Evolutionary conservation across 768 basidiomycete species (phyloP), one percentile per base, ranked within the genome.

Genomic region (Glaciozyma antarctica): DNA sequence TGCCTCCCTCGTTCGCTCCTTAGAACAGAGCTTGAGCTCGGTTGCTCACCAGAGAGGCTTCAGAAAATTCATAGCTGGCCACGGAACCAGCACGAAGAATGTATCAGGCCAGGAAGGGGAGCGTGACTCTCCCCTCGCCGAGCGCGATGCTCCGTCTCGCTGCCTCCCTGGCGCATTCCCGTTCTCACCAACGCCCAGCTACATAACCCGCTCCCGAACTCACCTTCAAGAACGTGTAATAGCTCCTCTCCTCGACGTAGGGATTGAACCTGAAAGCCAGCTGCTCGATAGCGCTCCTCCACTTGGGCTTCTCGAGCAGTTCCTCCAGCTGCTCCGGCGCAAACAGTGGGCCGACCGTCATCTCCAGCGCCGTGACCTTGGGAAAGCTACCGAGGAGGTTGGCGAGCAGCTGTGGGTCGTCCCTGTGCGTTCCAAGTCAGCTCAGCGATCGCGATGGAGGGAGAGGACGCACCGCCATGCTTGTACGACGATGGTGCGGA

Each of bases 311-410:
- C 62, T 79, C 74, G 64, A 86, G 80, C 43, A 91, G 79, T 58
- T 86, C 85, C 67, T 86, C 85, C 58, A 92, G 75, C 75, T 90
- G 87, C 69, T 92, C 89, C 3, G 90, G 90, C 0, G 84, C 75
- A 74, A 90, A 90, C 66, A 84, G 84, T 0, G 88, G 84, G 0
- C 91, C 92, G 66, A 93, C 79, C 75, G 83, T 84, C 58, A 95
- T 75, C 30, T 75, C 77, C 66, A 94, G 73, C 10, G 77, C 76
- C 30, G 75, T 74, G 24, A 88, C 68, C 24, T 77, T 76, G 2
- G 83, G 80, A 13, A 92, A 77, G 44, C 85, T 76, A 26, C 77
- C 75, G 24, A 91, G 68, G n/a, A 89, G 72, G 57, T 73, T 73
- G 65, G 71, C 64, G n/a, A 73, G 60, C 21, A 70, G 61, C 28